Evolutionary conservation across 768 basidiomycete genomes (phyloP).

Genomic region (Sistotremastrum suecicum): DNA sequence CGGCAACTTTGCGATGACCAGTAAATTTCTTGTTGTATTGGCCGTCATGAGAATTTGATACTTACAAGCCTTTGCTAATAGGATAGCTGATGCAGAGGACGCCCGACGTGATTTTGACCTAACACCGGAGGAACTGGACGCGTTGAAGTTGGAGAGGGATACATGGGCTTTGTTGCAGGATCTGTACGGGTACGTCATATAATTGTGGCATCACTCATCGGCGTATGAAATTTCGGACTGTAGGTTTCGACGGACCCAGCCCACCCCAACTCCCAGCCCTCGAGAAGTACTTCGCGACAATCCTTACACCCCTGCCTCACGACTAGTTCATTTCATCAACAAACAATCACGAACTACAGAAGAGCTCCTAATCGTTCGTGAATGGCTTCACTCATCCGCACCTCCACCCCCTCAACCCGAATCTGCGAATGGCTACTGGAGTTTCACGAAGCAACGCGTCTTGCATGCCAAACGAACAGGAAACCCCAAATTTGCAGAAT

Average conservation of each 20-base stretch:
- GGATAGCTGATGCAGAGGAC: slow-evolving; percentile 1
- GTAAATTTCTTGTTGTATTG: slow-evolving; percentile 24
- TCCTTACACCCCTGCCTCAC: slow-evolving; percentile 69
- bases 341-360: slow-evolving; percentile 48
- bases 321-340: slow-evolving; percentile 63
- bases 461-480: slow-evolving; percentile 50
- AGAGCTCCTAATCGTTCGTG: slow-evolving; percentile 71
- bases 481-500: slow-evolving; percentile 24
- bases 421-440: slow-evolving; percentile 71
- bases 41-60: neutral
- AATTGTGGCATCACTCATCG: slow-evolving; percentile 15
- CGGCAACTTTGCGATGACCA: slow-evolving; percentile 37
- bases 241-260: slow-evolving; percentile 18
- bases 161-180: slow-evolving; percentile 76
- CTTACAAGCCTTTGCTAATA: neutral
- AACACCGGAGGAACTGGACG: slow-evolving; percentile 37
- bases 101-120: neutral
- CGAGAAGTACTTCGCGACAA: slow-evolving; percentile 48
- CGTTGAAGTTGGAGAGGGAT: slow-evolving; percentile 58
- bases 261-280: slow-evolving; percentile 32
- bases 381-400: slow-evolving; percentile 77
- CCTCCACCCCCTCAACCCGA: slow-evolving; percentile 47
- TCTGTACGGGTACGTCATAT: slow-evolving; percentile 46
- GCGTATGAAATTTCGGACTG: neutral
- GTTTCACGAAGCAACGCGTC: slow-evolving; percentile 63